A percentile compares a stretch with the other conserved stretches of the same genome.
phyloP scores from a whole-genome alignment of 2,329 filamentous ascomycete genomes.

The Nectriaceae sp. region DNA sequence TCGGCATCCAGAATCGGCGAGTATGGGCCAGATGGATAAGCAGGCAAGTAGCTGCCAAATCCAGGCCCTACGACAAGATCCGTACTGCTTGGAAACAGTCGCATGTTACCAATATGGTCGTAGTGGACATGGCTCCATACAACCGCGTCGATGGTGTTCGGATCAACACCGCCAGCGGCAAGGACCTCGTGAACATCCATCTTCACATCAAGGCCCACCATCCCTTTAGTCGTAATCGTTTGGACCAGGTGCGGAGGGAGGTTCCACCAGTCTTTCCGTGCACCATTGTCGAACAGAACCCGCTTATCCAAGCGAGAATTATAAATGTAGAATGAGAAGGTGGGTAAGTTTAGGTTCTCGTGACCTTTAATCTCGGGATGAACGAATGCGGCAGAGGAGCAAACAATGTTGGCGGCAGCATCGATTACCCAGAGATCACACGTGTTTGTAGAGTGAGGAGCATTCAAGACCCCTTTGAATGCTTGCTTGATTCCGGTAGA shows the following conservation, averaged over 20 bases:
- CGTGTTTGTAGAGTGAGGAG: background rate
- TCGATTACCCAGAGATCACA: background rate
- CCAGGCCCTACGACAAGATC: conserved; percentile 1
- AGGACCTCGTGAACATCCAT: background rate
- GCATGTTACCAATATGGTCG: background rate
- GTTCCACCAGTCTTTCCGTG: conserved; percentile 1
- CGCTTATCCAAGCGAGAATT: background rate
- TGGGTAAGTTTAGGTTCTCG: background rate
- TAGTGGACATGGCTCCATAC: background rate
- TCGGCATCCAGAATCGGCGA: background rate
- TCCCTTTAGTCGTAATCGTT: background rate
- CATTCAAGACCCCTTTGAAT: no score
- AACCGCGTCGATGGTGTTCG: background rate
- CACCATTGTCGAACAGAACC: background rate
- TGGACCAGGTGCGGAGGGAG: background rate
- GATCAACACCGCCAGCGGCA: background rate
- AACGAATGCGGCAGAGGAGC: background rate
- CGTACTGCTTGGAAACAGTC: background rate
- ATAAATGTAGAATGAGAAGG: background rate
- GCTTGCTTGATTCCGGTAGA: no score
- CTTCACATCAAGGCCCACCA: background rate
- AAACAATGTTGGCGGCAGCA: background rate
- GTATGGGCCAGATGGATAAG: background rate
- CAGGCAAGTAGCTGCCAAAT: background rate
- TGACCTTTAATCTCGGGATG: background rate